These are phyloP conservation scores for Ophiostoma novo-ulmi DNA, from an alignment of 2,329 filamentous ascomycete genomes.

Conservation along the genomic window DNA sequence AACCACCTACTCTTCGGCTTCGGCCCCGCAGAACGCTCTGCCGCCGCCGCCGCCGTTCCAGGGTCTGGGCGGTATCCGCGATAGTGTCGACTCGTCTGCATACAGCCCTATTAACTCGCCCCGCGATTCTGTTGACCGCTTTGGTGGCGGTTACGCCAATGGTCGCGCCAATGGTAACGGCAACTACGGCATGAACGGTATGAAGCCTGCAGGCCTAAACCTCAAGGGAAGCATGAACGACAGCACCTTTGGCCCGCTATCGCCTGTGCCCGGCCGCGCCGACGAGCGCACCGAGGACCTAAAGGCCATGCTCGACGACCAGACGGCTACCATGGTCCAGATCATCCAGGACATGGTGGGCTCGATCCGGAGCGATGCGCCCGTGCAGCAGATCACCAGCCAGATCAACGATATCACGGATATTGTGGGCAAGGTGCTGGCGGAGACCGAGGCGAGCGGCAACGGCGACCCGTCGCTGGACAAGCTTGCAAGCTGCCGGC, in stretches of 20 bases:
- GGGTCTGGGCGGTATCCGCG: slow-evolving; percentile 50
- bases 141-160: slow-evolving; percentile 28
- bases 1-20: slow-evolving; percentile 33
- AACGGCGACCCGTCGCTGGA: slow-evolving; percentile 47
- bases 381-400: slow-evolving; percentile 59
- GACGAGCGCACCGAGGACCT: slow-evolving; percentile 47
- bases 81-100: slow-evolving; percentile 64
- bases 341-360: slow-evolving; percentile 77
- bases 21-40: slow-evolving; percentile 38
- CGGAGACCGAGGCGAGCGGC: slow-evolving; percentile 56
- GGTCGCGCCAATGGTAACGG: slow-evolving; percentile 22
- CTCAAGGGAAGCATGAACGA: slow-evolving; percentile 34
- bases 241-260: slow-evolving; percentile 37
- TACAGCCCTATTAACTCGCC: slow-evolving; percentile 71
- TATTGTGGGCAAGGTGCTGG: slow-evolving; percentile 65
- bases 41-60: slow-evolving; percentile 54
- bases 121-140: slow-evolving; percentile 50
- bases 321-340: slow-evolving; percentile 71
- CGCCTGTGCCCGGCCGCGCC: slow-evolving; percentile 31
- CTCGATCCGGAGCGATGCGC: slow-evolving; percentile 61
- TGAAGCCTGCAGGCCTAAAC: not conserved
- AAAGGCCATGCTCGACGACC: slow-evolving; percentile 72
- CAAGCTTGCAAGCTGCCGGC: slow-evolving; percentile 58
- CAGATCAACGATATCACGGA: slow-evolving; percentile 66
- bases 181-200: slow-evolving; percentile 30